A percentile compares a stretch with the other conserved stretches of the same genome.
Conservation (phyloP, 257 asterid species). For the Scutellaria baicalensis region DNA sequence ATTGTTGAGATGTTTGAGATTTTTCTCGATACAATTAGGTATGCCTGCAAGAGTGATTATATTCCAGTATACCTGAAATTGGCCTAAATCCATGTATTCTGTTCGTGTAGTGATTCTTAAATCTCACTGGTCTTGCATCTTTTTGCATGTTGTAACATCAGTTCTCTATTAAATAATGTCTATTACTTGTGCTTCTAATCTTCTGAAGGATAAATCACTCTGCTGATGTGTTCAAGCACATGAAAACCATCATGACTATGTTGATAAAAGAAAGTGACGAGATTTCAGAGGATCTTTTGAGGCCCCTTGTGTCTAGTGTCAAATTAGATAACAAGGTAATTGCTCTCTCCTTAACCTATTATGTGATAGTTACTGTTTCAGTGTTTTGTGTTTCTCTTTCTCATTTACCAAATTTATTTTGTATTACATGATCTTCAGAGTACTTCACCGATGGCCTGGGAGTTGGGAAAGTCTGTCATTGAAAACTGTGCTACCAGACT, state of each 20-base stretch:
- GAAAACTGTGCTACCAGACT: constrained; percentile 26
- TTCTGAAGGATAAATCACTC: constrained; percentile 31
- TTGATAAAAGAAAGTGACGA: constrained; percentile 33
- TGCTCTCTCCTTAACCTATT: not conserved
- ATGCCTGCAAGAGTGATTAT: not conserved
- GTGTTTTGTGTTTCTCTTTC: not conserved
- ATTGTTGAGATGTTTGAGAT: constrained; percentile 28
- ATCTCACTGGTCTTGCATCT: not conserved
- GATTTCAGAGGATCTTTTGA: constrained; percentile 27
- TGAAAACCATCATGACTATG: constrained; percentile 30
- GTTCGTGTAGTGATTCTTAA: not conserved
- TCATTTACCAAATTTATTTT: not conserved
- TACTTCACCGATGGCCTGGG: constrained; percentile 24
- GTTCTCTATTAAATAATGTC: not conserved
- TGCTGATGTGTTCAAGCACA: constrained; percentile 15
- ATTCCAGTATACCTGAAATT: not conserved
- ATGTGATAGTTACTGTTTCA: not conserved
- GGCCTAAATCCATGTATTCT: no score
- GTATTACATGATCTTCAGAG: constrained; percentile 20
- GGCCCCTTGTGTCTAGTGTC: constrained; percentile 29
- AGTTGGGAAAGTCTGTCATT: constrained; percentile 30
- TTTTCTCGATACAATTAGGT: constrained; percentile 28
- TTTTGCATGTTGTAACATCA: not conserved
- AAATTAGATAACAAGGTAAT: constrained; percentile 25
- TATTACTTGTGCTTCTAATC: constrained; percentile 6